phyloP scores from a whole-genome alignment of 805 yeast genomes.

The Metschnikowia santaceciliae region DNA sequence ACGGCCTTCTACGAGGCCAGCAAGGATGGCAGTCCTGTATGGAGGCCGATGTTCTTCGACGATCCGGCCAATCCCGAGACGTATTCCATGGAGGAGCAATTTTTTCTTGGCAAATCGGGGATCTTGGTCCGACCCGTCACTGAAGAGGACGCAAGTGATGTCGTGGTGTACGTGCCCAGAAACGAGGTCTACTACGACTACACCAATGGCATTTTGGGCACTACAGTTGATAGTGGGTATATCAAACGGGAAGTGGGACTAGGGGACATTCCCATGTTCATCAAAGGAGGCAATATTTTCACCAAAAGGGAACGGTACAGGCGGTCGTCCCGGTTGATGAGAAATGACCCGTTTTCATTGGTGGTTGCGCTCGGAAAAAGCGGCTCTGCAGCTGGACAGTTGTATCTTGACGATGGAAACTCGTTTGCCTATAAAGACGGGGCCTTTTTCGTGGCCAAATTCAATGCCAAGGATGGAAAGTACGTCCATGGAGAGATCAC shows the following conservation, averaged over 20 bases:
- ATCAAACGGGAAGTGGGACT: constrained; percentile 43
- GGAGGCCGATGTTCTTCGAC: constrained; percentile 64
- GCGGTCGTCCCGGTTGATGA: constrained; percentile 74
- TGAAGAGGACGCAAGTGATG: constrained; percentile 42
- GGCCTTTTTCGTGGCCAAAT: constrained; percentile 43
- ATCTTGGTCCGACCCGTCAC: constrained; percentile 79
- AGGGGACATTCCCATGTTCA: constrained; percentile 62
- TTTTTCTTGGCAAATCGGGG: constrained; percentile 69
- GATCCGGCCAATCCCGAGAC: constrained; percentile 43
- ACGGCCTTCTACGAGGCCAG: constrained; percentile 71
- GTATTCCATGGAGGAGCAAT: constrained; percentile 74
- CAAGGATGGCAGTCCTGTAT: constrained; percentile 60
- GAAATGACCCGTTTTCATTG: constrained; percentile 74
- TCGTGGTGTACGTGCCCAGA: constrained; percentile 52
- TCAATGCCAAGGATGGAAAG: constrained; percentile 21
- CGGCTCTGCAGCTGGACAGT: constrained; percentile 51
- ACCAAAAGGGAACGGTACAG: constrained; percentile 70
- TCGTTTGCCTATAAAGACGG: constrained; percentile 54
- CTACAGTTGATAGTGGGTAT: constrained; percentile 25
- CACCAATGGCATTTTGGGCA: constrained; percentile 27
- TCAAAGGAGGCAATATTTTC: constrained; percentile 77
- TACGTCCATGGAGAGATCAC: constrained; percentile 5
- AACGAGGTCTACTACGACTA: constrained; percentile 55
- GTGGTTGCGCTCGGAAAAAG: constrained; percentile 51
- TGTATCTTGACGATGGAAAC: constrained; percentile 86